Base-by-base conservation (phyloP, 441 rosid species). In the Macaranga tanarius region DNA sequence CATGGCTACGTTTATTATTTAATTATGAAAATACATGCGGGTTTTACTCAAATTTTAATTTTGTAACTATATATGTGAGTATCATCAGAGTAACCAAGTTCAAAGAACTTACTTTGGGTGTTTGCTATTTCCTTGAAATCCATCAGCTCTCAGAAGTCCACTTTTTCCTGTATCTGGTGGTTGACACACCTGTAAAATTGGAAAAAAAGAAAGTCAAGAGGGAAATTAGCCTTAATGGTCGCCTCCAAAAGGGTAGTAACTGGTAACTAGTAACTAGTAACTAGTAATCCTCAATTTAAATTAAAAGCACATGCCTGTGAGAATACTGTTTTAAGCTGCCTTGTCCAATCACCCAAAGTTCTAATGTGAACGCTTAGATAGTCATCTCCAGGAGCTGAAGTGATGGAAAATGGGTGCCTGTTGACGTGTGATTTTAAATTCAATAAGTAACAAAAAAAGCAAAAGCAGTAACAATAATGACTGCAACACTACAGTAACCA, bases 351-450 rank as follows among this genome's bases (percentile, higher is more conserved):
- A n/a, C 99, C 99, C 1, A 89, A 79, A 5, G 97, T 87, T 70
- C 97, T 84, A 45, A 95, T 94, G 70, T 94, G 97, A 62, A 94
- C 96, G 54, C 98, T 94, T 0, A 94, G 64, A 76, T 89, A 83
- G 68, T 92, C 95, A 75, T 95, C 97, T 67, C 93, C 96, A 0
- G 99, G 99, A 44, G 98, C 87, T 2, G 99, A 95, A 44, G 99
- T 92, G 48, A 95, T 95, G n/a, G 99, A 95, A 79, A 95, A 95
- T 13, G 99, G 99, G 72, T 95, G 99, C 96, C 95, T 90, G 85
- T 62, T 5, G 22, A 40, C 54, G 56, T 72, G 50, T 52, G 50
- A 12, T 71, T 50, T 50, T 50, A 10, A 51, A 8, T 10, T 31
- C 5, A 4, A 47, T 25, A 48, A 65, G 55, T 17, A 26, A 6